phyloP scores from a whole-genome alignment of 139 green algal genomes.

The Tetradesmus lagerheimii region DNA sequence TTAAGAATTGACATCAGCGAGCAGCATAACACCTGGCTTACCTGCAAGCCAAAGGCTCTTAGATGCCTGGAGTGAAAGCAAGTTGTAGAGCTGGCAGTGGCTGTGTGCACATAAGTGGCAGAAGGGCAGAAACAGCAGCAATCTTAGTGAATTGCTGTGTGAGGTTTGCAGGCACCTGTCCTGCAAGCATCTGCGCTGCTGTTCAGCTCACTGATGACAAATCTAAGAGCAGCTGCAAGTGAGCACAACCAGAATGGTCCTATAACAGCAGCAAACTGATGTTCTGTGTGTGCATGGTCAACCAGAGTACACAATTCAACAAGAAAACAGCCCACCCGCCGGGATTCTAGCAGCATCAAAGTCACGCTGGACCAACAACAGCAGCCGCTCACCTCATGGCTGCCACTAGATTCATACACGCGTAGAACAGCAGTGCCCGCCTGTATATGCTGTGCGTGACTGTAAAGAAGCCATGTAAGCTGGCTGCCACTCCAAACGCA shows the following conservation, averaged over 20 bases:
- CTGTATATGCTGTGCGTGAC: neutral
- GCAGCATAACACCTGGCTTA: neutral
- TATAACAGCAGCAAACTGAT: no score
- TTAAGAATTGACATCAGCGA: no score
- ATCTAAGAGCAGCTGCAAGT: neutral
- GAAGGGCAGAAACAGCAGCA: neutral
- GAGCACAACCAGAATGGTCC: no score
- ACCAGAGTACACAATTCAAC: no score
- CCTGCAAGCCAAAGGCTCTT: neutral
- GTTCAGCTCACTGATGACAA: neutral
- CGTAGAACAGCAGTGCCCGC: neutral
- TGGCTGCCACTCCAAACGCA: neutral
- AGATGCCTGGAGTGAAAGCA: neutral
- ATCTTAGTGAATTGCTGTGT: neutral
- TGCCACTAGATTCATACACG: conserved; percentile 4
- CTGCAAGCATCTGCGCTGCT: neutral
- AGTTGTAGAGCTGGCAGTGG: neutral
- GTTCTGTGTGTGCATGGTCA: no score
- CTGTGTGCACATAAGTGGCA: neutral
- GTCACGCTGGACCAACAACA: neutral
- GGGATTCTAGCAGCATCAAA: no score
- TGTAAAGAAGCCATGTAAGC: neutral
- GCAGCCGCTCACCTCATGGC: neutral
- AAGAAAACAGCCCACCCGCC: no score
- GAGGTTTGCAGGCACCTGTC: neutral